These are phyloP conservation scores for Mortierella sp. DNA, from an alignment of 371 early-diverging fungal genomes.

Conservation along the genomic window DNA sequence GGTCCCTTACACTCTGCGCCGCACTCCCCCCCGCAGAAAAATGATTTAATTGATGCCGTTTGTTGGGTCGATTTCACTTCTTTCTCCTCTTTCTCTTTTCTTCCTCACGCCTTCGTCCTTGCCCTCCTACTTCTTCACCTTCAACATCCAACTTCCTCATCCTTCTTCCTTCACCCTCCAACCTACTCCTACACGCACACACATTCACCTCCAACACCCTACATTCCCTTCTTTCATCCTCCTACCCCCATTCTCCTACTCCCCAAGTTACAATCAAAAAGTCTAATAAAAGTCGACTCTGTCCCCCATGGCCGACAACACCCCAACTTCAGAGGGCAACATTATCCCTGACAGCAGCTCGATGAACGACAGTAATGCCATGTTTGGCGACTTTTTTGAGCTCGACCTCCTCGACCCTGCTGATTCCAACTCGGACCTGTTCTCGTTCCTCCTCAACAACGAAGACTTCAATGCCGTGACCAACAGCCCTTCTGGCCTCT, in stretches of 20 bases:
- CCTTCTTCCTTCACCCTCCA: neutral
- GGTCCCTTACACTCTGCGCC: neutral
- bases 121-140: neutral
- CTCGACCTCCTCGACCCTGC: conserved; percentile 37
- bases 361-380: conserved; percentile 21
- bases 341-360: neutral
- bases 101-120: conserved; percentile 12
- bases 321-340: neutral
- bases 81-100: neutral
- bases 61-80: neutral
- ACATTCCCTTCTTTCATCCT: neutral
- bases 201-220: neutral
- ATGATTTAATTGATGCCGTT: neutral
- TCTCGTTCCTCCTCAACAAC: conserved; percentile 30
- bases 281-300: neutral
- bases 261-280: neutral
- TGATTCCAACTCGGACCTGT: conserved; percentile 22
- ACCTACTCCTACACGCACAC: neutral
- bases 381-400: conserved; percentile 50
- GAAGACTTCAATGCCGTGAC: conserved; percentile 15
- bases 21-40: neutral
- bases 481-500: neutral
- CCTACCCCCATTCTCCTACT: neutral
- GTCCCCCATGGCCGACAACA: conserved; percentile 17
- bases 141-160: neutral